Base-by-base conservation (phyloP, 331 rosid genomes). In the Spiraea crenata region DNA sequence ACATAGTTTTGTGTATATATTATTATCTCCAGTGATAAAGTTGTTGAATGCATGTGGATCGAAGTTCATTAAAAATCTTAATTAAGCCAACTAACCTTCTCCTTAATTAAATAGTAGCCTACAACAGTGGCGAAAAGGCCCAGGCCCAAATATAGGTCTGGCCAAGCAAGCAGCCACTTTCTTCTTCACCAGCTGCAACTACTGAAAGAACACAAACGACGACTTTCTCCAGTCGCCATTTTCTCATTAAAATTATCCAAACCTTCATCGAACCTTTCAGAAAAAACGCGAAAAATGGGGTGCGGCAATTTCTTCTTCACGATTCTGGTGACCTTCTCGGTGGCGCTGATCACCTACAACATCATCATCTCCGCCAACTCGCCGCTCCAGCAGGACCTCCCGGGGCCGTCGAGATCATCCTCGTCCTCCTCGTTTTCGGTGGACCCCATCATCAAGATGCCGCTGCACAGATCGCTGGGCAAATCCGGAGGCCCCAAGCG, bases 381-480 rank as follows among this genome's bases (percentile, higher is more conserved):
- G 2, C 92, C 99, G 25, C 86, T 95, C 50, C 78, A 70, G 76
- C 99, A 91, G 66, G 98, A 85, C 14, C 90, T 95, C 51, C 99
- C 97, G 0, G 97, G 98, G 37, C 99, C 93, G 1, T 86, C 97
- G 0, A 81, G 85, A 16, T 64, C 77, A 11, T 68, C 79, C 9
- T 50, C 86, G 2, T 59, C 71, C 1, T 82, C 91, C 7, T 25
- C 31, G 31, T 25, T 89, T 38, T 58, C 73, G 0, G 67, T 91
- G 7, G 97, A 95, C 84, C 98, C 99, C 20, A 7, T 95, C 4
- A 91, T 91, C 76, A 79, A 89, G 96, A 95, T 95, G 99, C 99
- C 99, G 8, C n/a, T 81, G 2, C 84, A 67, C 37, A 73, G 75
- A 76, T 82, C 90, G 7, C 25, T 70, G 31, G 31, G 74, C 3